A percentile compares a stretch with the other conserved stretches of the same genome.
These are phyloP conservation scores for Globisporangium emineosum DNA, from an alignment of 352 stramenopile species.

Conservation along the genomic window DNA sequence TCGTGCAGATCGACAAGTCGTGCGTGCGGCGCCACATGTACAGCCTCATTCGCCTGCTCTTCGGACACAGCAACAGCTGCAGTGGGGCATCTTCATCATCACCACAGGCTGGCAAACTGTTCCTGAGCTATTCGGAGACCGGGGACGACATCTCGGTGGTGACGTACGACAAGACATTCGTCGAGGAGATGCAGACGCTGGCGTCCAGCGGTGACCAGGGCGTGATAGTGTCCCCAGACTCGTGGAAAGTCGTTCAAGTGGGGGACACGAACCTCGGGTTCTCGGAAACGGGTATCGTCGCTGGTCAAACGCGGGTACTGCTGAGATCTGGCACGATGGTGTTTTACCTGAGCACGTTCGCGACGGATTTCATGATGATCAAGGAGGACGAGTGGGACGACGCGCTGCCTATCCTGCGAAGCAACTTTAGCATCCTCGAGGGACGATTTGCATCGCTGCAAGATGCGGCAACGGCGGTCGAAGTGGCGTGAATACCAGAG, in stretches of 20 bases:
- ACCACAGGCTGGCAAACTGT: conserved; percentile 23
- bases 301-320: conserved; percentile 57
- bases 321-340: conserved; percentile 56
- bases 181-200: conserved; percentile 33
- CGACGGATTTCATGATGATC: conserved; percentile 71
- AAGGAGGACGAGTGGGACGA: conserved; percentile 70
- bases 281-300: conserved; percentile 57
- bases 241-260: conserved; percentile 66
- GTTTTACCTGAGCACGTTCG: conserved; percentile 70
- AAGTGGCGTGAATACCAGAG: background rate
- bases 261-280: conserved; percentile 60
- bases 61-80: conserved; percentile 18
- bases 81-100: background rate
- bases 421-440: conserved; percentile 43
- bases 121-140: conserved; percentile 62
- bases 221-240: conserved; percentile 57
- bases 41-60: conserved; percentile 50
- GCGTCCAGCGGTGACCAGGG: conserved; percentile 36
- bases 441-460: conserved; percentile 37
- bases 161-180: conserved; percentile 43
- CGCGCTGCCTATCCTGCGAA: conserved; percentile 38
- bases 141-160: conserved; percentile 57
- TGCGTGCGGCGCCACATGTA: conserved; percentile 54
- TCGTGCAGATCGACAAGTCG: conserved; percentile 51
- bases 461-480: background rate